phyloP scores from a whole-genome alignment of 2,329 filamentous ascomycete genomes.

The Zymoseptoria brevis region DNA sequence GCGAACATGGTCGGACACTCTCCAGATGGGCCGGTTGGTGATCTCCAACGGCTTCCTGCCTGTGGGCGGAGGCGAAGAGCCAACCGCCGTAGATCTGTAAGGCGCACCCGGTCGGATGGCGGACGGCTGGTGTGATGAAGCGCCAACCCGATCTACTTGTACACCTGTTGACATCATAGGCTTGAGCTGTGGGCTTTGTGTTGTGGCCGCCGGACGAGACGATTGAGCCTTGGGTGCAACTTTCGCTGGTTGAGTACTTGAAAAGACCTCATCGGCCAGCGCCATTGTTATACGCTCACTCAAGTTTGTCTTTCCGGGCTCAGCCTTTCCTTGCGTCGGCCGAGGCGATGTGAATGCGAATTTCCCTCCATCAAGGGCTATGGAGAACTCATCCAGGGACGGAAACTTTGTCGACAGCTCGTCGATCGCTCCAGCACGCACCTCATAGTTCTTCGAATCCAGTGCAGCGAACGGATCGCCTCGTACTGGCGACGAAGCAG shows the following conservation, averaged over 20 bases:
- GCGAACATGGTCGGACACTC: constrained; percentile 45
- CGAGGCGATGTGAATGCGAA: constrained; percentile 12
- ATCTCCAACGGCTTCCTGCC: constrained; percentile 33
- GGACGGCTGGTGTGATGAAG: constrained; percentile 36
- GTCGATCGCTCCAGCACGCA: constrained; percentile 51
- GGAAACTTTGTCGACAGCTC: constrained; percentile 82
- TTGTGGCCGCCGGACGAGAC: constrained; percentile 2
- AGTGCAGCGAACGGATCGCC: constrained; percentile 88
- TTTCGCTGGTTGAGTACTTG: constrained; percentile 1
- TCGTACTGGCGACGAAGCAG: constrained; percentile 52
- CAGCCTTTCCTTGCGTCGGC: constrained; percentile 35
- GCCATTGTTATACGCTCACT: constrained; percentile 64
- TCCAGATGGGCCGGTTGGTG: constrained; percentile 44
- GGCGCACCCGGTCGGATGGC: constrained; percentile 36
- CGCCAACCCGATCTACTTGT: constrained; percentile 2
- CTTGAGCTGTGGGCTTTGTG: constrained; percentile 7
- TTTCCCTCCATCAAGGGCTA: constrained; percentile 60
- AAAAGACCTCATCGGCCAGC: constrained; percentile 77
- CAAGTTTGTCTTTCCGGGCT: constrained; percentile 43
- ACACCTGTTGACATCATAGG: constrained; percentile 2
- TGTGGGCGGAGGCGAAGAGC: constrained; percentile 35
- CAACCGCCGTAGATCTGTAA: constrained; percentile 55
- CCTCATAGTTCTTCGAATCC: constrained; percentile 54
- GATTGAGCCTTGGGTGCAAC: constrained; percentile 13
- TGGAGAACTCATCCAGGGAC: constrained; percentile 83